Evolutionary conservation across 2,329 filamentous ascomycete species (phyloP), one percentile per base, ranked within the genome.

Genomic region (Neofusicoccum sp.): DNA sequence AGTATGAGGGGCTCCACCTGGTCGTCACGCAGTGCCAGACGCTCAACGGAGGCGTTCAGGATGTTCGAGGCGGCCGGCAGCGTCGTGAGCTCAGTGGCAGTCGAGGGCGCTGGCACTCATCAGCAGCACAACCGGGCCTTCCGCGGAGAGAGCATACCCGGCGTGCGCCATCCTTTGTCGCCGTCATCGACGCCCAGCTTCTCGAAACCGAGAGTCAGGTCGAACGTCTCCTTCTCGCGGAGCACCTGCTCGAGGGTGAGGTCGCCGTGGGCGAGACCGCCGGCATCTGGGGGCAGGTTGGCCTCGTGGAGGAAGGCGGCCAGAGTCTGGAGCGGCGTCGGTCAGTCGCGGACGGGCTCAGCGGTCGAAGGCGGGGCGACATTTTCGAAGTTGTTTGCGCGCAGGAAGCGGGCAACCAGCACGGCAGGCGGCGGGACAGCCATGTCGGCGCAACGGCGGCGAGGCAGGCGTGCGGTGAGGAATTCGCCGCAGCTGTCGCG

Each of bases 161-260:
- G 80, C 28, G 70, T 62, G 14, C 64, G 76, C 85, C 85, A 87
- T 44, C 71, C 68, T 61, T 70, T 72, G 16, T 77, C 72, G 11
- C 66, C 74, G 62, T 81, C 77, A n/a, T 79, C 73, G 0, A 79
- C 65, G 5, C 80, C 82, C 50, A 84, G 71, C 69, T 84, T 85
- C 69, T 88, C 85, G 65, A 86, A 87, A 3, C 76, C 78, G 31
- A 83, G 71, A 62, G 77, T 84, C 11, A 84, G 71, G 68, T 88
- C 86, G 67, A 84, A 88, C 0, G 76, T 76, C 68, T 79, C 81
- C 74, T 88, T 88, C 73, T 88, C 85, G 54, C 86, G 80, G 6
- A 88, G 76, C n/a, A 88, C 76, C 48, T 81, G 77, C 68, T 88
- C 85, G 59, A 88, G 80, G 2, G 85, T 86, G 71, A 86, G 76